Percentiles rank a stretch among this genome's conserved stretches.
phyloP scores from a whole-genome alignment of 2,329 filamentous ascomycete species.

The Epichloe bromicola region DNA sequence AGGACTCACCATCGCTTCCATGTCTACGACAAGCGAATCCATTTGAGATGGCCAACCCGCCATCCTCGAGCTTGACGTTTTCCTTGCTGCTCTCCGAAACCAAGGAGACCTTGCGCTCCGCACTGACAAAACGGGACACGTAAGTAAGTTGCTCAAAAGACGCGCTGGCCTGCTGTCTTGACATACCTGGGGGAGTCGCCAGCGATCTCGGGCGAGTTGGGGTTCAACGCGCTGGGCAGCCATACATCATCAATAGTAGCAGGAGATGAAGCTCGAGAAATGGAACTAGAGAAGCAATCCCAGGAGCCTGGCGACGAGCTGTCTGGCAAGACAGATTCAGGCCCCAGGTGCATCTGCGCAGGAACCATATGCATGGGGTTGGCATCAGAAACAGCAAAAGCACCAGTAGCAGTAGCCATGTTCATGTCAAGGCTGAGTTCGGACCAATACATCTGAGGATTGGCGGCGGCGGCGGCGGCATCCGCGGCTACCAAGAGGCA shows the following conservation, averaged over 20 bases:
- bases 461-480: conserved; percentile 28
- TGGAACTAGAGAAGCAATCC: conserved; percentile 39
- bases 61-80: conserved; percentile 18
- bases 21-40: conserved; percentile 33
- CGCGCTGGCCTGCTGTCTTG: conserved; percentile 5
- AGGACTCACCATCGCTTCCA: conserved; percentile 37
- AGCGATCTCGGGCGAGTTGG: conserved; percentile 34
- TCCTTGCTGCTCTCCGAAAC: conserved; percentile 16
- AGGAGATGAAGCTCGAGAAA: conserved; percentile 38
- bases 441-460: conserved; percentile 38
- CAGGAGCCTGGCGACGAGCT: conserved; percentile 39
- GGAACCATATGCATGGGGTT: conserved; percentile 41
- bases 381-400: conserved; percentile 30
- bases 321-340: conserved; percentile 34
- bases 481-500: conserved; percentile 39
- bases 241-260: conserved; percentile 37
- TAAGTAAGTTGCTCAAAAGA: conserved; percentile 1
- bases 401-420: conserved; percentile 28
- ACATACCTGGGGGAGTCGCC: conserved; percentile 45
- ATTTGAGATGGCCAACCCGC: conserved; percentile 16
- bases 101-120: conserved; percentile 19
- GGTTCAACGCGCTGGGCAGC: conserved; percentile 20
- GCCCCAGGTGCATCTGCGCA: conserved; percentile 40
- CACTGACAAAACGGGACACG: conserved; percentile 15
- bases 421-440: conserved; percentile 32